Evolutionary conservation across 352 stramenopile species (phyloP).

Genomic region (Globisporangium spiculum): DNA sequence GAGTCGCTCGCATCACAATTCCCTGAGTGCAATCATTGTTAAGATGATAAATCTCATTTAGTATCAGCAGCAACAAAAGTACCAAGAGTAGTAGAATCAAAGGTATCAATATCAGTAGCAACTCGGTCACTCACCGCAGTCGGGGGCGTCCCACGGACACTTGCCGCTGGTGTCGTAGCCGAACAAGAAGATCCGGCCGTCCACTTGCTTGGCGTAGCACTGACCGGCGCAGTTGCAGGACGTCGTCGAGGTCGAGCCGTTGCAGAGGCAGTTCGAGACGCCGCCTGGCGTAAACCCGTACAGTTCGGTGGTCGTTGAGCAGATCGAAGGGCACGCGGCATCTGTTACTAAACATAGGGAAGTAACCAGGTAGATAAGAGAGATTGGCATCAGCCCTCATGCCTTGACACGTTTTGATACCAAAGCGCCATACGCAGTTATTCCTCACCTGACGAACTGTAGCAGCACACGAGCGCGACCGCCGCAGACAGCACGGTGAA

Average conservation of each 20-base stretch:
- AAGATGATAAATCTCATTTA: neutral
- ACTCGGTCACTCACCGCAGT: slow-evolving; percentile 15
- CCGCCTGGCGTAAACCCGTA: slow-evolving; percentile 39
- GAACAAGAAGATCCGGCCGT: slow-evolving; percentile 29
- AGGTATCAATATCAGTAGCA: neutral
- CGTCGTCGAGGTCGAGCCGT: neutral
- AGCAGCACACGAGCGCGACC: slow-evolving; percentile 7
- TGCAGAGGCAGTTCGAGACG: slow-evolving; percentile 21
- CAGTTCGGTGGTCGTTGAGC: slow-evolving; percentile 29
- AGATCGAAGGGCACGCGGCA: slow-evolving; percentile 32
- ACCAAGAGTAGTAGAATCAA: neutral
- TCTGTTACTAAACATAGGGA: neutral
- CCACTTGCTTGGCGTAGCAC: slow-evolving; percentile 31
- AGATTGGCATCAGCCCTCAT: neutral
- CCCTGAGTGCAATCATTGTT: neutral
- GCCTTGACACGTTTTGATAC: neutral
- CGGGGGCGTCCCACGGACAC: slow-evolving; percentile 1
- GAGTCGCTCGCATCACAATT: slow-evolving; percentile 7
- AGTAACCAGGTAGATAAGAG: neutral
- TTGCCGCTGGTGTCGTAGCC: slow-evolving; percentile 12
- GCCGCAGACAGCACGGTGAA: neutral
- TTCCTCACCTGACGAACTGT: slow-evolving; percentile 2
- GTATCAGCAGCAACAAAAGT: neutral
- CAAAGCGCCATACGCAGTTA: neutral
- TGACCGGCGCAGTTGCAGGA: slow-evolving; percentile 35